Base-by-base conservation (phyloP, 1,284 basidiomycete species). In the Boletellus deceptivus region DNA sequence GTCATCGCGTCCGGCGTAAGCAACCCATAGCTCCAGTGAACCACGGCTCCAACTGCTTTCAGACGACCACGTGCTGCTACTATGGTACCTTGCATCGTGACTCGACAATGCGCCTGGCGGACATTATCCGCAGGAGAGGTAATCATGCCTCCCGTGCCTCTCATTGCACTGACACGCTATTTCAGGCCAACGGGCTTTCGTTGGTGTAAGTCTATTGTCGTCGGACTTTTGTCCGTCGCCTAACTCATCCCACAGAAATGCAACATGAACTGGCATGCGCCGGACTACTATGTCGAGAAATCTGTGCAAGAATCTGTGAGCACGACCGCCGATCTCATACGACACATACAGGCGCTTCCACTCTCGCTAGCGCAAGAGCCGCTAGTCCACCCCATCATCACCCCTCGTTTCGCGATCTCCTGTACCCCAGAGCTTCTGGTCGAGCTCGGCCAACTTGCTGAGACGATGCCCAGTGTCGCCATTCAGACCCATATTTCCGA, bases 401-500 rank as follows among this genome's bases (percentile, higher is more conserved):
- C 96, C 0, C 96, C 96, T 17, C 88, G 95, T 17, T 98, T 99
- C 69, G 95, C 96, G 25, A 89, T 99, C 56, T 85, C 89, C n/a
- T 96, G 93, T 70, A 86, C 93, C 0, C 69, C 78, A 13, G 75
- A 81, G n/a, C 82, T 97, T 34, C 78, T 98, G 42, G 49, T 63
- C 1, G 71, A 72, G 7, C 77, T 98, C 9, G 86, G 88, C 14
- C 61, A 76, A 3, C 65, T 68, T 36, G 83, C 81, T 0, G 60
- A 67, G 37, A 61, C 69, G 2, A 75, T 87, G 59, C 76, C 81
- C 13, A 64, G 72, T 0, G 74, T 98, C 34, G 79, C 81, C 38
- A 88, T 98, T 46, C 95, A 99, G 71, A 98, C 96, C 1, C 96
- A 98, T 69, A 83, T 98, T 33, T 85, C 87, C 22, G 96, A 99